Evolutionary conservation across 2,329 filamentous ascomycete species (phyloP).

Genomic region (Leptographium flavum): DNA sequence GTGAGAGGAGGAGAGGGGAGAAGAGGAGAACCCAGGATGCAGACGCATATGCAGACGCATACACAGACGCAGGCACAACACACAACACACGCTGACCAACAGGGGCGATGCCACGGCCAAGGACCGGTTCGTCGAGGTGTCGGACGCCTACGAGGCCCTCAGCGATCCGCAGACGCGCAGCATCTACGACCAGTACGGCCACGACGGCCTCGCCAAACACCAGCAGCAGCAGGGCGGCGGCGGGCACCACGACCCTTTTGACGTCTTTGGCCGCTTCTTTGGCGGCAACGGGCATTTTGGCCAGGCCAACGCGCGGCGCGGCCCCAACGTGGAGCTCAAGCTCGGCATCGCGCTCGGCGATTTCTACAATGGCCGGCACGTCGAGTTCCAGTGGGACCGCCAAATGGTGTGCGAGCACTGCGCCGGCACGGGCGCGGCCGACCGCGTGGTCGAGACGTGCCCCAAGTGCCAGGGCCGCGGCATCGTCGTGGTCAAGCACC

Average conservation of each 20-base stretch:
- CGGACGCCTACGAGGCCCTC: slow-evolving; percentile 89
- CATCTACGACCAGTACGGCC: slow-evolving; percentile 88
- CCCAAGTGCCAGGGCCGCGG: slow-evolving; percentile 65
- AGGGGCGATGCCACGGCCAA: slow-evolving; percentile 69
- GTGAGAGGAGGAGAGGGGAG: too few species aligned
- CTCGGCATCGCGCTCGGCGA: slow-evolving; percentile 68
- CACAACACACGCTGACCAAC: too few species aligned
- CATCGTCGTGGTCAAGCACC: slow-evolving; percentile 74
- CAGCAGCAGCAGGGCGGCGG: slow-evolving; percentile 54
- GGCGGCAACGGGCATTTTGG: slow-evolving; percentile 76
- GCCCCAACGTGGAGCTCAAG: slow-evolving; percentile 79
- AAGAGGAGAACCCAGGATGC: too few species aligned
- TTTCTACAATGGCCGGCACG: slow-evolving; percentile 82
- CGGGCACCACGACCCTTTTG: slow-evolving; percentile 72
- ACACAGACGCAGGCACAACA: too few species aligned
- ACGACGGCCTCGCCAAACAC: slow-evolving; percentile 78
- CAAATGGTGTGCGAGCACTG: slow-evolving; percentile 90
- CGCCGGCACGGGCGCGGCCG: slow-evolving; percentile 70
- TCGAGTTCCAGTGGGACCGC: slow-evolving; percentile 83
- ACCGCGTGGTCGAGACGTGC: slow-evolving; percentile 74
- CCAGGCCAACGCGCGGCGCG: slow-evolving; percentile 58
- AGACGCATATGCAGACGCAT: too few species aligned
- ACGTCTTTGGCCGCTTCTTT: slow-evolving; percentile 94
- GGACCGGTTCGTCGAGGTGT: slow-evolving; percentile 84
- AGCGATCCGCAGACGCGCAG: slow-evolving; percentile 65